These are phyloP conservation scores for Isochrysis galbana DNA, from an alignment of 78 protist genomes.

Conservation along the genomic window DNA sequence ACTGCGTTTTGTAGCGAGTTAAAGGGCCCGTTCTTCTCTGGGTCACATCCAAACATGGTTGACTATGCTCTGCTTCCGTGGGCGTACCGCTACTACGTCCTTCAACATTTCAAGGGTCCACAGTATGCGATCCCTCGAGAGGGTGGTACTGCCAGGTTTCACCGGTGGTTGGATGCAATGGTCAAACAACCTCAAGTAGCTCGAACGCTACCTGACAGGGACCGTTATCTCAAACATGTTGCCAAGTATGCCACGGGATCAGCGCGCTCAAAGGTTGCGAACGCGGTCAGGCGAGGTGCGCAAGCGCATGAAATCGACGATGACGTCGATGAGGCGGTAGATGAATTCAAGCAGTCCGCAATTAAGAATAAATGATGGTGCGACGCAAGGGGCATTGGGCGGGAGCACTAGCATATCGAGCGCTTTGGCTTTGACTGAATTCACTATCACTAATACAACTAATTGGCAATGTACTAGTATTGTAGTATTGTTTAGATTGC, in stretches of 20 bases:
- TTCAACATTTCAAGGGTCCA: conserved; percentile 7
- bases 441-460: no score
- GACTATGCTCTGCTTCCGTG: conserved; percentile 4
- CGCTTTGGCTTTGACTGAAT: no score
- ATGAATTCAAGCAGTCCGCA: no score
- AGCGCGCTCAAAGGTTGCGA: conserved; percentile 1
- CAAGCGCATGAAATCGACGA: conserved; percentile 10
- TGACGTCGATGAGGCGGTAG: background rate
- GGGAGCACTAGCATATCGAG: no score
- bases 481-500: no score
- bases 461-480: no score
- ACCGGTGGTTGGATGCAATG: background rate
- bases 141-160: background rate
- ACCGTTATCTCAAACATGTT: background rate
- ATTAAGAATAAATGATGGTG: no score
- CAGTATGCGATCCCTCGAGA: background rate
- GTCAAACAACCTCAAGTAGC: background rate
- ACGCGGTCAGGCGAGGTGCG: conserved; percentile 25
- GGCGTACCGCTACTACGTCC: background rate
- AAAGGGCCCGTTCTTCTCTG: background rate
- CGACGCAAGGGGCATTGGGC: no score
- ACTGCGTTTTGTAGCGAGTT: background rate
- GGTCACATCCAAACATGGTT: background rate
- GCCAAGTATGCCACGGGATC: background rate
- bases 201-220: background rate